Conservation (phyloP, 179 eudicot genomes). For the Gypsophila paniculata region DNA sequence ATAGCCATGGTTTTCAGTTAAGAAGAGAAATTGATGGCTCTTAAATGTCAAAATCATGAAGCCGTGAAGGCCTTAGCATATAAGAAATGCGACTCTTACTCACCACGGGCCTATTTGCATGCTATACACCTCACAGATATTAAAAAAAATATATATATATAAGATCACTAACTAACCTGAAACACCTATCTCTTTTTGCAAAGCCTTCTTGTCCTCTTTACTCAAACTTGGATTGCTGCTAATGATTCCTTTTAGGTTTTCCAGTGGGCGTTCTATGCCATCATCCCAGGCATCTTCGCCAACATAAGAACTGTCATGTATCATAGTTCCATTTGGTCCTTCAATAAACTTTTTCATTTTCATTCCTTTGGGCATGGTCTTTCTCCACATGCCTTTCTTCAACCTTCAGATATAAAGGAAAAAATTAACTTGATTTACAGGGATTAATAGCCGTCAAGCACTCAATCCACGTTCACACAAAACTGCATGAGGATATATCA, state of each 20-base stretch:
- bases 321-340: conserved; percentile 64
- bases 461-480: not conserved
- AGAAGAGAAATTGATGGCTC: not conserved
- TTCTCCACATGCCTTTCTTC: conserved; percentile 84
- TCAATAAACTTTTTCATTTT: conserved; percentile 75
- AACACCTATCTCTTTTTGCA: conserved; percentile 50
- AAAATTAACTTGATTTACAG: not conserved
- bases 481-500: not conserved
- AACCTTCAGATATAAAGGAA: conserved; percentile 36
- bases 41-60: conserved; percentile 7
- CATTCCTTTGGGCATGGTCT: conserved; percentile 79
- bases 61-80: not conserved
- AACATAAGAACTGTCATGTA: conserved; percentile 74
- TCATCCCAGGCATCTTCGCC: conserved; percentile 97
- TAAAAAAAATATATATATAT: too few species aligned
- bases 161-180: conserved; percentile 46
- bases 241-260: conserved; percentile 42
- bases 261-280: conserved; percentile 42
- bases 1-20: conserved; percentile 4
- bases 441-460: conserved; percentile 8
- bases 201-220: conserved; percentile 43
- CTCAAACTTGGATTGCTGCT: conserved; percentile 42
- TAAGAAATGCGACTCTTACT: not conserved
- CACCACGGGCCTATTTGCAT: not conserved
- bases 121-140: too few species aligned